Evolutionary conservation across 805 yeast species (phyloP).

Genomic region (Metschnikowia henanensis): DNA sequence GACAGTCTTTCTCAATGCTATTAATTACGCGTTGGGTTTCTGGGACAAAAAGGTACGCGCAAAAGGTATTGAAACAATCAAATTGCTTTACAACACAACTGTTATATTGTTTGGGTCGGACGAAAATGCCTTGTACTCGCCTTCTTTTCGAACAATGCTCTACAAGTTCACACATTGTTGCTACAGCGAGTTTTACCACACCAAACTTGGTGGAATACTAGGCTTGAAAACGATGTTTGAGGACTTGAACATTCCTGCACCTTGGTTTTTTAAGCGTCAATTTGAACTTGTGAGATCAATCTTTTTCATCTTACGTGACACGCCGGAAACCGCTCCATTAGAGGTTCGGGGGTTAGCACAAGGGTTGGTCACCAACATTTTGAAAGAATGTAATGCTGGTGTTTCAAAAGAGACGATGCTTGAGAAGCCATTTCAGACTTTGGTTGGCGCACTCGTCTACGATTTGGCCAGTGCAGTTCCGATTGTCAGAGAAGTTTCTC

Average conservation of each 20-base stretch:
- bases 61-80: slow-evolving; percentile 68
- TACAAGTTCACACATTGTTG: slow-evolving; percentile 88
- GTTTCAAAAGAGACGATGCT: slow-evolving; percentile 60
- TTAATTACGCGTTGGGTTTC: slow-evolving; percentile 77
- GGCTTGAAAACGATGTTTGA: slow-evolving; percentile 76
- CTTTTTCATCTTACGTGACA: slow-evolving; percentile 87
- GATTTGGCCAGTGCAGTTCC: slow-evolving; percentile 89
- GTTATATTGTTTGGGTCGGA: slow-evolving; percentile 63
- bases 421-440: slow-evolving; percentile 74
- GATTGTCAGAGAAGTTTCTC: slow-evolving; percentile 80
- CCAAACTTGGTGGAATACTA: slow-evolving; percentile 84
- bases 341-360: slow-evolving; percentile 74
- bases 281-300: slow-evolving; percentile 83
- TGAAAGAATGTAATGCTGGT: slow-evolving; percentile 63
- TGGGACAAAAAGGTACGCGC: slow-evolving; percentile 68
- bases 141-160: slow-evolving; percentile 73
- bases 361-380: slow-evolving; percentile 58
- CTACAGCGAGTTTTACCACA: slow-evolving; percentile 83
- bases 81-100: slow-evolving; percentile 60
- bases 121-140: slow-evolving; percentile 67
- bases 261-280: slow-evolving; percentile 76
- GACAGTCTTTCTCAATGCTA: slow-evolving; percentile 68
- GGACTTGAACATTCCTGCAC: slow-evolving; percentile 64
- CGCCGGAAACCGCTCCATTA: slow-evolving; percentile 84
- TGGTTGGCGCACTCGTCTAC: slow-evolving; percentile 86